phyloP scores from a whole-genome alignment of 192 early-diverging fungal species.

The Coemansia umbellata region DNA sequence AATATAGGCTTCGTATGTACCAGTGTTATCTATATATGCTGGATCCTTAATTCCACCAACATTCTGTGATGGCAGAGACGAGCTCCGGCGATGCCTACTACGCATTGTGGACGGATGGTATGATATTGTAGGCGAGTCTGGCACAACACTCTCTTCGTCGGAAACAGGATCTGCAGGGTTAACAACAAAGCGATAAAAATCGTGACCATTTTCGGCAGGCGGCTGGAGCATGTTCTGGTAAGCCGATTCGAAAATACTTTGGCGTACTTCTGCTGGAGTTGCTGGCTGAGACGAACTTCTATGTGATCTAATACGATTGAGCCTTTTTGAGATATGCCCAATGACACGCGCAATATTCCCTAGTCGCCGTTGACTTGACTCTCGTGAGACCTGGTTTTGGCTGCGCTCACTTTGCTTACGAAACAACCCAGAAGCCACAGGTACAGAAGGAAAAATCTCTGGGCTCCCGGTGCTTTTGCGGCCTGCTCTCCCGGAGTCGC shows the following conservation, averaged over 20 bases:
- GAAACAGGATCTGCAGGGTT: constrained; percentile 44
- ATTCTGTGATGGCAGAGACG: constrained; percentile 21
- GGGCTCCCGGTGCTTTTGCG: neutral
- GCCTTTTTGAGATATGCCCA: constrained; percentile 31
- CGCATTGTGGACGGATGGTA: constrained; percentile 10
- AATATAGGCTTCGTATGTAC: too few species aligned
- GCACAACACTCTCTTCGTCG: constrained; percentile 21
- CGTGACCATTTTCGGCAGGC: constrained; percentile 17
- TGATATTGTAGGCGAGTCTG: constrained; percentile 41
- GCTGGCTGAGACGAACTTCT: constrained; percentile 50
- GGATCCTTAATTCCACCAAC: neutral
- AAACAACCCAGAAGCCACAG: constrained; percentile 23
- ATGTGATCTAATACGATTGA: constrained; percentile 35
- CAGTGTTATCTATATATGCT: neutral
- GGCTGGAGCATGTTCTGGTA: constrained; percentile 26
- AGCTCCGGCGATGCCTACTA: constrained; percentile 22
- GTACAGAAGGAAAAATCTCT: constrained; percentile 17
- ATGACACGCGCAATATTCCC: constrained; percentile 41
- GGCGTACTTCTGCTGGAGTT: constrained; percentile 36
- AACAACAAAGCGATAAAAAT: constrained; percentile 40
- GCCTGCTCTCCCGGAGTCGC: too few species aligned
- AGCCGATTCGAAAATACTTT: constrained; percentile 33
- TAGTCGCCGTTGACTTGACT: constrained; percentile 14
- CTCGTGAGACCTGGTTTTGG: neutral
- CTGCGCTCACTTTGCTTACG: neutral